phyloP scores from a whole-genome alignment of 1,139 yeast species.

The Taphrina deformans region DNA sequence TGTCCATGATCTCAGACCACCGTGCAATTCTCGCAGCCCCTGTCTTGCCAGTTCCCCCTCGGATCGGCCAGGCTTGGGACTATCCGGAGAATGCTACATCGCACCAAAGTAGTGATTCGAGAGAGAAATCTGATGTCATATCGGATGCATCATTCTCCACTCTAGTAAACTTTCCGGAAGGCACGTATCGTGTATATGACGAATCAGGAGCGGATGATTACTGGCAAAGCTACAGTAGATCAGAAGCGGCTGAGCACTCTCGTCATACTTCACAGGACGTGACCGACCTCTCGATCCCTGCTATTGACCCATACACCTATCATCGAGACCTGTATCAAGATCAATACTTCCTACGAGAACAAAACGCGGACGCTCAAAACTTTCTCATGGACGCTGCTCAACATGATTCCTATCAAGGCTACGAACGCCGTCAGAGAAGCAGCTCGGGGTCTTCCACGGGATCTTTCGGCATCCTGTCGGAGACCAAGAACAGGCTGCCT shows the following conservation, averaged over 20 bases:
- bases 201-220: not conserved
- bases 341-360: not conserved
- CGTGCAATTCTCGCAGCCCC: not conserved
- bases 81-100: not conserved
- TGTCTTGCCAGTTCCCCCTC: not conserved
- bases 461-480: too few relatives aligned
- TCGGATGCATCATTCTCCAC: not conserved
- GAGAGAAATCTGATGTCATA: not conserved
- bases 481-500: too few relatives aligned
- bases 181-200: not conserved
- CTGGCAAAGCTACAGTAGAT: not conserved
- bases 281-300: not conserved
- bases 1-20: not conserved
- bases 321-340: not conserved
- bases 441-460: not conserved
- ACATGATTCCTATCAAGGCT: not conserved
- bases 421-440: not conserved
- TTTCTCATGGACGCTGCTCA: not conserved
- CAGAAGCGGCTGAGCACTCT: not conserved
- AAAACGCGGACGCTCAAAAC: not conserved
- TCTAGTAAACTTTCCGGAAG: not conserved
- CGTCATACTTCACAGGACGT: conserved; percentile 9
- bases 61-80: not conserved
- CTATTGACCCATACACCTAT: not conserved
- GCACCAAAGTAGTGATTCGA: not conserved